Base-by-base conservation (phyloP, 768 basidiomycete genomes). In the Pilatotrama ljubarskyi region DNA sequence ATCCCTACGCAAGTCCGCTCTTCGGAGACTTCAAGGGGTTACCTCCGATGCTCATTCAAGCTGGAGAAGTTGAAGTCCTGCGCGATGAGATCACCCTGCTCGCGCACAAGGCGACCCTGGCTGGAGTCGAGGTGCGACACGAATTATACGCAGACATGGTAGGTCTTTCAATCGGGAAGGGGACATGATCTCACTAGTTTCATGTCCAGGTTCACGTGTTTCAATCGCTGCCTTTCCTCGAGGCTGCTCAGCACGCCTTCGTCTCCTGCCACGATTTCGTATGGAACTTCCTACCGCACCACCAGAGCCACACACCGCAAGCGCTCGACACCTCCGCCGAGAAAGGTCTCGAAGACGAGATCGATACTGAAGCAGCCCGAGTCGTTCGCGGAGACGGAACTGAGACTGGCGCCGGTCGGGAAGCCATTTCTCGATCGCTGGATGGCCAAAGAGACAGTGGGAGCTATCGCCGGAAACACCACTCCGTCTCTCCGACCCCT, bases 1-100 rank as follows among this genome's bases (percentile, higher is more conserved):
- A 99, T 72, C 96, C 96, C 10, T 99, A 99, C 67, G 96, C 90
- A 10, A 95, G 92, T 59, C 96, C 93, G 0, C 77, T 99, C 15
- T 99, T 99, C 66, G 96, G 97, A 18, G 84, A 94, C 70, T 88
- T 95, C 61, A 76, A 78, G 10, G 90, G 89, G 8, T 76, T 99
- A 17, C 96, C 96, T 10, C 96, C 96, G 0, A 70, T 98, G 68
- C 80, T 98, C 11, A 88, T 98, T 41, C 94, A 96, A 70, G 87
- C 87, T 2, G 96, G 96, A 17, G 96, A 98, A 62, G 89, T 93
- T 1, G 96, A 99, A 70, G 93, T 97, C 0, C 79, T 99, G n/a
- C 80, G 94, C 25, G 96, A 99, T 68, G 96, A 98, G 71, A 88
- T 93, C 22, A 88, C 89, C 15, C 80, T 99, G 9, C 73, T 98